These are phyloP conservation scores for Populus euphratica DNA, from an alignment of 345 rosid species.

Conservation along the genomic window DNA sequence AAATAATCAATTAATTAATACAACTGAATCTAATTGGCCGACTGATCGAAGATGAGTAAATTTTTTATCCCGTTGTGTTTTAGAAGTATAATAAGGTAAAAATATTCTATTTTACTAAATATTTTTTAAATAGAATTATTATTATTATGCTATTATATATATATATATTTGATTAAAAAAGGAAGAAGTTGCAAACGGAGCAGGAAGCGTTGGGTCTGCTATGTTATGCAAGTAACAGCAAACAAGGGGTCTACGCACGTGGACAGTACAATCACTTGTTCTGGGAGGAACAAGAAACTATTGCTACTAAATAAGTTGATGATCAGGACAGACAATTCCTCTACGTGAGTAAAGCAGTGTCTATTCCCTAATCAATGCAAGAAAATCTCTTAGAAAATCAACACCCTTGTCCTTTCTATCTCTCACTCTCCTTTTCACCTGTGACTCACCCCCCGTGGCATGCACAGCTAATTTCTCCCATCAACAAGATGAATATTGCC, in stretches of 20 bases:
- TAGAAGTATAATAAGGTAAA: no score
- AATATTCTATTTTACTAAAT: no score
- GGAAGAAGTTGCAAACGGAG: background rate
- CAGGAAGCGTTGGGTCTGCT: constrained; percentile 43
- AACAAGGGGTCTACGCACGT: constrained; percentile 46
- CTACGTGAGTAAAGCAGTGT: constrained; percentile 22
- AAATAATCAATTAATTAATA: no score
- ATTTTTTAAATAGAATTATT: no score
- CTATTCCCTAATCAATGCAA: constrained; percentile 24
- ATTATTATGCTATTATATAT: no score
- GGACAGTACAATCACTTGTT: constrained; percentile 35
- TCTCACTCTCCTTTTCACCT: background rate
- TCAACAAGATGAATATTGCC: background rate
- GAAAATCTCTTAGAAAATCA: constrained; percentile 42
- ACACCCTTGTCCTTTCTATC: constrained; percentile 9
- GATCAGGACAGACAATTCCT: constrained; percentile 21
- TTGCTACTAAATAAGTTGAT: background rate
- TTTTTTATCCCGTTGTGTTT: no score
- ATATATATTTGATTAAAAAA: no score
- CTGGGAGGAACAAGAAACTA: background rate
- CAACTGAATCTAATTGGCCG: fast-evolving
- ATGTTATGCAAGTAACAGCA: constrained; percentile 30
- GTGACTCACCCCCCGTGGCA: background rate
- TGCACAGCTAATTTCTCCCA: constrained; percentile 22
- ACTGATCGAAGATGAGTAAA: no score